Base-by-base conservation (phyloP, 2,329 filamentous ascomycete genomes). In the Cladorrhinum sp. region DNA sequence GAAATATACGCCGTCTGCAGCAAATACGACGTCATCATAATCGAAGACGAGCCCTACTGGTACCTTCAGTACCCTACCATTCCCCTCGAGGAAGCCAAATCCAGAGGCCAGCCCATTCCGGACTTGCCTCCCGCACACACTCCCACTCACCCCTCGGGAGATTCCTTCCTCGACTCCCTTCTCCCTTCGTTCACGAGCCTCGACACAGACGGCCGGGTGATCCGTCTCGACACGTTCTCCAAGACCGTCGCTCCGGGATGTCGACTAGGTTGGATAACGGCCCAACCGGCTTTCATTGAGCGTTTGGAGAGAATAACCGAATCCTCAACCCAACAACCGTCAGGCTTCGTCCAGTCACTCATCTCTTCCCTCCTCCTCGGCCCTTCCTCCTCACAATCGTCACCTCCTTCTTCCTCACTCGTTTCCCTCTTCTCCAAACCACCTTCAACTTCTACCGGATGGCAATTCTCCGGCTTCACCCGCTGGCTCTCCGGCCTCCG, bases 21-120 rank as follows among this genome's bases (percentile, higher is more conserved):
- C 72, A 84, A 88, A 72, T 96, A 91, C 76, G 92, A 97, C 73
- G 84, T 97, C 64, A 84, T 97, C 69, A 96, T 97, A 66, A 78
- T 96, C 64, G 94, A 98, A 74, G 94, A 98, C 69, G 93, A 97
- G 64, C 94, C 94, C 5, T 97, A 97, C 78, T 97, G 92, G 91
- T 94, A 95, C 73, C 81, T 98, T 8, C 94, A 97, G 73, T 97
- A 86, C 74, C 91, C 92, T 0, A 90, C 90, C 0, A 87, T 90
- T 0, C 83, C 78, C 57, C 52, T 71, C 24, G 74, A 75, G 53
- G 78, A 85, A 71, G 78, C 83, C 67, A 78, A 80, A 69, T 79
- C 81, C 18, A 74, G 80, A 42, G 72, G 73, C 57, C 66, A 73
- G 36, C 74, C 69, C 51, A 68, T 67, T 58, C 73, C 73, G 52